Conservation (phyloP, 2,329 filamentous ascomycete genomes). For the Samsoniella hepiali region DNA sequence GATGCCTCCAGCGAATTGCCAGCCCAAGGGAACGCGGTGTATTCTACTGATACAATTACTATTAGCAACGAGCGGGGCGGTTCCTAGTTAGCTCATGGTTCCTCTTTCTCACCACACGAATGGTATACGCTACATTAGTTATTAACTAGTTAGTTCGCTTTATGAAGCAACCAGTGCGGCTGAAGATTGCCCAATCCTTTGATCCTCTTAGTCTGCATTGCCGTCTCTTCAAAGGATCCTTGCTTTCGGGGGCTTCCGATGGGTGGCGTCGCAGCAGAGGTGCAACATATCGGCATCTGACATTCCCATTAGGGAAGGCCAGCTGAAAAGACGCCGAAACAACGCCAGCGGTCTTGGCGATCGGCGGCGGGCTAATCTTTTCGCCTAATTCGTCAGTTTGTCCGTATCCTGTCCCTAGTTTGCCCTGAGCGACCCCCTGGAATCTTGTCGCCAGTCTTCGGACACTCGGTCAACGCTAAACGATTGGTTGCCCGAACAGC, state of each 20-base stretch:
- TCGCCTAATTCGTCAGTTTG: not conserved
- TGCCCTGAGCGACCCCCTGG: not conserved
- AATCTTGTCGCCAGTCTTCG: not conserved
- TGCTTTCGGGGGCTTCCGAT: not conserved
- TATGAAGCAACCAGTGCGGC: no score
- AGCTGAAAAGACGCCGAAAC: conserved; percentile 3
- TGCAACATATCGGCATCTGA: not conserved
- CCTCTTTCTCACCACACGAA: no score
- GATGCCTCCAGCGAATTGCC: no score
- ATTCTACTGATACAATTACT: no score
- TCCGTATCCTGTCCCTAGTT: no score
- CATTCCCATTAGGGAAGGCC: conserved; percentile 2
- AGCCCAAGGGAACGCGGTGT: no score
- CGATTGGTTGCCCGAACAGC: no score
- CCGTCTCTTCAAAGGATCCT: not conserved
- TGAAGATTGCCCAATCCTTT: not conserved
- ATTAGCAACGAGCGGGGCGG: no score
- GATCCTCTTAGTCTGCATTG: not conserved
- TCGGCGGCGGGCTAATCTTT: conserved; percentile 10
- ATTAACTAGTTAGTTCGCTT: no score
- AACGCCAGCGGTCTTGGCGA: conserved; percentile 8
- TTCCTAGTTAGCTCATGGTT: no score
- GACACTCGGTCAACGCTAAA: no score
- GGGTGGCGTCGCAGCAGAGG: not conserved
- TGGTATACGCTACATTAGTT: no score